Percentiles rank a stretch among this genome's conserved stretches.
Conservation (phyloP, 2,329 filamentous ascomycete genomes). For the Corniculantispora saksenae region DNA sequence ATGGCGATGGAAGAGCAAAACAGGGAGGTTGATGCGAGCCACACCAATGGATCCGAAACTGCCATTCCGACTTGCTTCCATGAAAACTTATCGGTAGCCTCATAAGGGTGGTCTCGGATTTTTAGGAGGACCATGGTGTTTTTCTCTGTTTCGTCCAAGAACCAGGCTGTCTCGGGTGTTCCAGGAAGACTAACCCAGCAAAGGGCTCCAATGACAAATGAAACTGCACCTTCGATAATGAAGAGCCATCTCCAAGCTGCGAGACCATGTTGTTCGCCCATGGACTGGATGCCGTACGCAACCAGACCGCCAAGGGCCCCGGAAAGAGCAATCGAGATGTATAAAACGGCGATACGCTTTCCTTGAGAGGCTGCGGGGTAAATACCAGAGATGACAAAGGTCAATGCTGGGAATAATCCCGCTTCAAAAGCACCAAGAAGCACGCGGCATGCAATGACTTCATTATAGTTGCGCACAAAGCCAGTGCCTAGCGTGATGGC, state of each 20-base stretch:
- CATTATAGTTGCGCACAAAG: constrained; percentile 30
- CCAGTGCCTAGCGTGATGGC: constrained; percentile 34
- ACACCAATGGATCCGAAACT: constrained; percentile 32
- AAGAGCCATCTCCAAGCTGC: constrained; percentile 55
- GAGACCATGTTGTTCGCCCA: constrained; percentile 47
- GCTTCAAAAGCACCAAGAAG: constrained; percentile 38
- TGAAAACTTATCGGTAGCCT: constrained; percentile 24
- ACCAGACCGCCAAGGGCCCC: constrained; percentile 35
- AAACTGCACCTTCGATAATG: constrained; percentile 44
- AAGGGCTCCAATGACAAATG: constrained; percentile 31
- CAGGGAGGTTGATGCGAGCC: constrained; percentile 31
- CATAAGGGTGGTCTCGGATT: constrained; percentile 28
- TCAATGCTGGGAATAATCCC: constrained; percentile 35
- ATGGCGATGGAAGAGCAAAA: constrained; percentile 35
- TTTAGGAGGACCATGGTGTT: constrained; percentile 30
- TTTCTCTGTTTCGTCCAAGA: constrained; percentile 44
- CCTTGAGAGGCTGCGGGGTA: constrained; percentile 36
- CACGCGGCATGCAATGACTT: constrained; percentile 31
- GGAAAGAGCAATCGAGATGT: constrained; percentile 33
- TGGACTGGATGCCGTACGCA: constrained; percentile 35
- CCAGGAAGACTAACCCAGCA: constrained; percentile 46
- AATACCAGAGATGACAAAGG: constrained; percentile 36
- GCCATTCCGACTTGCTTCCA: constrained; percentile 28
- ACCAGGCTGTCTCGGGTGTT: constrained; percentile 45
- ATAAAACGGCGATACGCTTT: constrained; percentile 33